Evolutionary conservation across 768 basidiomycete species (phyloP).

Genomic region (Tremella yokohamensis): DNA sequence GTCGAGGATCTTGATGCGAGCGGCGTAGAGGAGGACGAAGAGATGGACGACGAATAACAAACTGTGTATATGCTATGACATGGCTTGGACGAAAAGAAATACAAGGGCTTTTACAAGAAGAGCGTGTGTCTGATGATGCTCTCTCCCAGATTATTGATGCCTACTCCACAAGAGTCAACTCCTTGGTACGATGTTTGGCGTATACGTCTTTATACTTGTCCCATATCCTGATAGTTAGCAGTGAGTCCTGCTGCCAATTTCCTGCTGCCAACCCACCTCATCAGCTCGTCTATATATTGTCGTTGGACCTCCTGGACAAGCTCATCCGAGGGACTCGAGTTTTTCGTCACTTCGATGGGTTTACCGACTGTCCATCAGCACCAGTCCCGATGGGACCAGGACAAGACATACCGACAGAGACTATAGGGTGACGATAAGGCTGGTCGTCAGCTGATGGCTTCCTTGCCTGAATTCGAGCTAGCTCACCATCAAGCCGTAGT

Average conservation of each 20-base stretch:
- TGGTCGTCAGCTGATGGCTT: slow-evolving; percentile 8
- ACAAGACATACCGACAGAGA: slow-evolving; percentile 80
- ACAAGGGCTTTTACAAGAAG: too few species aligned
- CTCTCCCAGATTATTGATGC: too few species aligned
- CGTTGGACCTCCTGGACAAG: slow-evolving; percentile 74
- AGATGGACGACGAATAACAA: too few species aligned
- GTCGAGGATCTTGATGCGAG: slow-evolving; percentile 39
- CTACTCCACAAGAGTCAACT: slow-evolving; percentile 50
- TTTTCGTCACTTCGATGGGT: slow-evolving; percentile 74
- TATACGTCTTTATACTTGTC: slow-evolving; percentile 92
- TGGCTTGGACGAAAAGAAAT: too few species aligned
- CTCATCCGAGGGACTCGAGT: slow-evolving; percentile 75
- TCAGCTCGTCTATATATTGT: slow-evolving; percentile 85
- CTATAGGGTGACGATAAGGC: slow-evolving; percentile 91
- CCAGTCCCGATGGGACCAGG: not conserved
- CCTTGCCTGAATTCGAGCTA: too few species aligned
- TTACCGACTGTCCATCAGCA: slow-evolving; percentile 64
- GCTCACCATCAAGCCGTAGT: slow-evolving; percentile 70
- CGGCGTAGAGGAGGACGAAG: too few species aligned
- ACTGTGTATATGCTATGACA: too few species aligned
- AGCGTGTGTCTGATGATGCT: too few species aligned
- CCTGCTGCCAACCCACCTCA: slow-evolving; percentile 59
- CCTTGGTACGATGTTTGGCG: slow-evolving; percentile 68
- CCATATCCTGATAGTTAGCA: slow-evolving; percentile 68
- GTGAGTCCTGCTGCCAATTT: not conserved